phyloP scores from a whole-genome alignment of 73 alveolate genomes.

The Paramecium tetraurelia region DNA sequence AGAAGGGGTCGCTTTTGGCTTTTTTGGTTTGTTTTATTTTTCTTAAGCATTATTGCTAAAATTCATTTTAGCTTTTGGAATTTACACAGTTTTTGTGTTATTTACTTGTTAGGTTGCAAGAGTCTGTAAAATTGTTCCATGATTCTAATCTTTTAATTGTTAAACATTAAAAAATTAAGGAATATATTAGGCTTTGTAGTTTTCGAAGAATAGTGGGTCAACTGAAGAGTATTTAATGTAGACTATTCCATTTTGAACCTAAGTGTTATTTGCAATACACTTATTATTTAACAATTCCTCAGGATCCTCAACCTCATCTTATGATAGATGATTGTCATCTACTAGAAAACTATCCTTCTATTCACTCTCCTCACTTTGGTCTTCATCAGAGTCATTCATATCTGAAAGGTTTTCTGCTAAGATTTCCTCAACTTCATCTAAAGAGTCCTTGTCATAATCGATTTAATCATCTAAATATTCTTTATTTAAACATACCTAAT shows the following conservation, averaged over 20 bases:
- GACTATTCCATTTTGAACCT: neutral
- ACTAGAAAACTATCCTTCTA: neutral
- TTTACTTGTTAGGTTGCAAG: neutral
- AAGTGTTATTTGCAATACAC: neutral
- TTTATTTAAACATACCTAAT: neutral
- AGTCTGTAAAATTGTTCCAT: neutral
- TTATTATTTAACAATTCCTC: neutral
- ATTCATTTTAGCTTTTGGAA: neutral
- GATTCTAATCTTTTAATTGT: neutral
- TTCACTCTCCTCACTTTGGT: neutral
- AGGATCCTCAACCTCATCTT: constrained; percentile 17
- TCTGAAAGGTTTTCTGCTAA: neutral
- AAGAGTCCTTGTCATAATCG: neutral
- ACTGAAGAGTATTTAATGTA: neutral
- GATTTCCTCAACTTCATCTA: neutral
- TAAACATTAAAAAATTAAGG: neutral
- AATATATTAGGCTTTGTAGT: neutral
- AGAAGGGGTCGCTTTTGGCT: neutral
- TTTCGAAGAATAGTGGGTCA: neutral
- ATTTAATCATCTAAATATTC: neutral
- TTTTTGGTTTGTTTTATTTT: neutral
- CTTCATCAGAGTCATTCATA: neutral
- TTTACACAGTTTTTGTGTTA: neutral
- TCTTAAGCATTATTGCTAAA: neutral
- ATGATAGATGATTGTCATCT: neutral